A percentile compares a stretch with the other conserved stretches of the same genome.
Conservation (phyloP, 441 rosid genomes). For the Croton laevigatus region DNA sequence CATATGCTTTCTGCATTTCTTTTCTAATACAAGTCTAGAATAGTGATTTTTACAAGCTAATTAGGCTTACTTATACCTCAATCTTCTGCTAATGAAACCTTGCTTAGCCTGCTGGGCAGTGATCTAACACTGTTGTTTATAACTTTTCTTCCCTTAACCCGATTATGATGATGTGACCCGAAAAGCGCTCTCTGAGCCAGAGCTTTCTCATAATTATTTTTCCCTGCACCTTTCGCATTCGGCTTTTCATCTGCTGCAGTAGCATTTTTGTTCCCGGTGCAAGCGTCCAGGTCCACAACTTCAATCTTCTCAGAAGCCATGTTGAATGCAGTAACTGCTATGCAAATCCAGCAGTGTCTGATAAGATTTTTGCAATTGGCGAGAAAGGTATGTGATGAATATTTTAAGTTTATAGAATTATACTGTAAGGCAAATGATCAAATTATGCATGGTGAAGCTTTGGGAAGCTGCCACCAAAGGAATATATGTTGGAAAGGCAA, state of each 20-base stretch:
- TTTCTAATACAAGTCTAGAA: not conserved
- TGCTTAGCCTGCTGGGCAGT: slow-evolving; percentile 48
- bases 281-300: slow-evolving; percentile 24
- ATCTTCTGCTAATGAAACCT: slow-evolving; percentile 47
- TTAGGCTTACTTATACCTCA: slow-evolving; percentile 6
- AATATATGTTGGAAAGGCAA: slow-evolving; percentile 21
- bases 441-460: slow-evolving; percentile 7
- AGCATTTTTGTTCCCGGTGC: slow-evolving; percentile 25
- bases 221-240: slow-evolving; percentile 18
- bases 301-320: slow-evolving; percentile 37
- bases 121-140: slow-evolving; percentile 16
- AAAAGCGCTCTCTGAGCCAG: slow-evolving; percentile 43
- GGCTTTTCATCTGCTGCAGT: slow-evolving; percentile 21
- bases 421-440: not conserved
- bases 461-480: not conserved
- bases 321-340: not conserved
- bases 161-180: slow-evolving; percentile 30
- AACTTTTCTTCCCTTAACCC: slow-evolving; percentile 30
- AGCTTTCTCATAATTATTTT: slow-evolving; percentile 35
- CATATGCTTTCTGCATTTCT: not conserved
- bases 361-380: slow-evolving; percentile 14
- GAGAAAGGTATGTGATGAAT: not conserved
- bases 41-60: slow-evolving; percentile 7
- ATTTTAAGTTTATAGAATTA: slow-evolving; percentile 12
- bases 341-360: not conserved